Evolutionary conservation across 2,329 filamentous ascomycete genomes (phyloP), one percentile per base, ranked within the genome.

Genomic region (Colletotrichum phormii): DNA sequence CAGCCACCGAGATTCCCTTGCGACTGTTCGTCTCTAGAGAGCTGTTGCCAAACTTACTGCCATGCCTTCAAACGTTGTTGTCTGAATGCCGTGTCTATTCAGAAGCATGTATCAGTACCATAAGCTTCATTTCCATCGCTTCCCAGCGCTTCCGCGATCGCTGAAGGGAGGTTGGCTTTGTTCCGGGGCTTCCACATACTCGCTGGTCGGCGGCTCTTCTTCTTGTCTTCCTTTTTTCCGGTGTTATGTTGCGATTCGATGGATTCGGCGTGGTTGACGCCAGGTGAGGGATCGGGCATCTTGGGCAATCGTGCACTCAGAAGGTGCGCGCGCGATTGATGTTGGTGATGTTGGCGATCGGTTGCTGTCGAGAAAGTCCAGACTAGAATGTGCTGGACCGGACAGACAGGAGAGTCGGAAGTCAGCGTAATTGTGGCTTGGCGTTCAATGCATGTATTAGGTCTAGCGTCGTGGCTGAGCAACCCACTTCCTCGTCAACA

Each of bases 51-150:
- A 54, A 90, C 95, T 84, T 88, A 97, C 93, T 99, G 97, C 97
- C 97, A 99, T 86, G 97, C 97, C 86, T 98, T 98, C 83, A 99
- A 86, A 81, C 97, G 92, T 84, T 99, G 97, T 82, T 99, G 97
- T 78, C 97, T 91, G 82, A 98, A 99, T 12, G 97, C 97, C 72
- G 96, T 98, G 86, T 98, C 95, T 97, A 80, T 68, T 64, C 22
- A 61, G 37, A 24, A 22, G 33, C 13, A 12, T 24, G 13, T 69
- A 35, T 74, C 46, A 75, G 75, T 54, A 64, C 57, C 33, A 11
- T 35, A 2, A 8, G 49, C 35, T 13, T 73, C 42, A 26, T 18
- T 35, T n/a, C 24, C n/a, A 18, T 37, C 9, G 5, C 22, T 60
- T 18, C 33, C 67, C 67, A 63, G 22, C 37, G 31, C 49, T 75